phyloP scores from a whole-genome alignment of 164 flowering plant species.

The Dillenia turbinata region DNA sequence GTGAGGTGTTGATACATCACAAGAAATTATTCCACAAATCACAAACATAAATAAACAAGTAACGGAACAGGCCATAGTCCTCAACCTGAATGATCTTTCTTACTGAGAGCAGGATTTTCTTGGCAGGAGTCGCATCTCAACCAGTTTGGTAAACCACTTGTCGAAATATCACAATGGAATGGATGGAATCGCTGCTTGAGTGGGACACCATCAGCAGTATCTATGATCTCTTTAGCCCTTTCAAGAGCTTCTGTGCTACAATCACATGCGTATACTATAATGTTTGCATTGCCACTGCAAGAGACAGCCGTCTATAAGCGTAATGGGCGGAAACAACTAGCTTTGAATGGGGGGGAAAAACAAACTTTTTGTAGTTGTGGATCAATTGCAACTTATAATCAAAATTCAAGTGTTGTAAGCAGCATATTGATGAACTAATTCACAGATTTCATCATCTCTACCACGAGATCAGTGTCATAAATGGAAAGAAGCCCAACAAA shows the following conservation, averaged over 20 bases:
- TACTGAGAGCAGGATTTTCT: constrained; percentile 8
- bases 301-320: not conserved
- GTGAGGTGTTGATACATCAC: not conserved
- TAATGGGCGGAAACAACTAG: constrained; percentile 1
- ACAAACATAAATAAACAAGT: not conserved
- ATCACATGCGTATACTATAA: constrained; percentile 76
- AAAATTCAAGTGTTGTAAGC: not conserved
- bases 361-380: not conserved
- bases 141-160: constrained; percentile 65
- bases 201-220: constrained; percentile 18
- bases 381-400: not conserved
- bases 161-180: constrained; percentile 69
- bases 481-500: no score
- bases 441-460: no score
- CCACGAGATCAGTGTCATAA: no score
- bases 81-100: constrained; percentile 36
- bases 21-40: not conserved
- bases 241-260: constrained; percentile 79
- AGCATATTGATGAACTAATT: no score
- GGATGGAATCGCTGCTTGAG: constrained; percentile 49
- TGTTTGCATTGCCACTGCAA: constrained; percentile 43
- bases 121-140: constrained; percentile 49
- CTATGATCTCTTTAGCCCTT: constrained; percentile 47
- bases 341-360: not conserved
- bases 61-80: constrained; percentile 1